phyloP scores from a whole-genome alignment of 2,329 filamentous ascomycete species.

The Thelonectria rubi region DNA sequence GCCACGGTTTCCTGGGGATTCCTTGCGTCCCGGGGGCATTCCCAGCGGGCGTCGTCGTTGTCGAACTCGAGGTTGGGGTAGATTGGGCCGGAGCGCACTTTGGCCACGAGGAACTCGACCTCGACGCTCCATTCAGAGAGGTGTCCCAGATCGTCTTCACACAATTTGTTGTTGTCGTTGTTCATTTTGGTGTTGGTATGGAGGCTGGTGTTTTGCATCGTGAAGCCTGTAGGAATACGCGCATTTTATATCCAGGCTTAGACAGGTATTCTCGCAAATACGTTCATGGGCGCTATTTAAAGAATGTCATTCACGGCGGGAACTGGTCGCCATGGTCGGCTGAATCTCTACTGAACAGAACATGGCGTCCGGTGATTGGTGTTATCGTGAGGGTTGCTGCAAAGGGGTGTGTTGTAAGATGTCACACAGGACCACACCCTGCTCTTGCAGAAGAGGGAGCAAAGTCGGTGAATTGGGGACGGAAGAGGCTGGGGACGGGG shows the following conservation, averaged over 20 bases:
- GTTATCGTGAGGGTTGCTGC: background rate
- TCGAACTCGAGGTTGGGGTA: background rate
- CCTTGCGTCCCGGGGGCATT: conserved; percentile 27
- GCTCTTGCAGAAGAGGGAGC: background rate
- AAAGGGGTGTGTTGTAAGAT: background rate
- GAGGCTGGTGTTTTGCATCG: too few relatives aligned
- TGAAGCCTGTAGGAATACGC: too few relatives aligned
- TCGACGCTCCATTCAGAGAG: conserved; percentile 32
- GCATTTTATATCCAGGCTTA: background rate
- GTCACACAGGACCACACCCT: background rate
- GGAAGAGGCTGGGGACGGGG: background rate
- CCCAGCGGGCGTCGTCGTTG: conserved; percentile 22
- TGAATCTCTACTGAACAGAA: background rate
- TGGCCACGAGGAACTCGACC: conserved; percentile 40
- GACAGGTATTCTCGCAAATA: background rate
- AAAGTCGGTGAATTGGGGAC: background rate
- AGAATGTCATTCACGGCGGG: background rate
- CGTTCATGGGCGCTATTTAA: background rate
- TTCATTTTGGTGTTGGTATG: background rate
- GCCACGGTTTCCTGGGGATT: conserved; percentile 25
- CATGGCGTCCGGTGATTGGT: background rate
- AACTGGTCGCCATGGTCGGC: background rate
- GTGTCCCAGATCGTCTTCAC: background rate
- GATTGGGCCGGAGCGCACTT: conserved; percentile 3
- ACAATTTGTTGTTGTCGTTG: too few relatives aligned